Conservation (phyloP, 2,329 filamentous ascomycete species). For the Dactylellina haptotyla region DNA sequence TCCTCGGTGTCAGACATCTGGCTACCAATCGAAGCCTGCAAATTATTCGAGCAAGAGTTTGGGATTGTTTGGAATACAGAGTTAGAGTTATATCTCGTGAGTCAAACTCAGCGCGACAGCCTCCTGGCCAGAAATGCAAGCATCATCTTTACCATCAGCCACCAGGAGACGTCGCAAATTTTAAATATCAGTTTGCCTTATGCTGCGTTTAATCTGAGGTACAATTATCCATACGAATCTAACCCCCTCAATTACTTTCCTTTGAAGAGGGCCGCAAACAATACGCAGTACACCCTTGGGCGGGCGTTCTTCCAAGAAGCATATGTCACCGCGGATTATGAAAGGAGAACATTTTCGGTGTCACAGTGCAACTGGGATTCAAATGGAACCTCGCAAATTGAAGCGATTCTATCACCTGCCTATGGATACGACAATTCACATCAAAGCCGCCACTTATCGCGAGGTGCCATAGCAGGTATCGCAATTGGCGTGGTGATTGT, state of each 20-base stretch:
- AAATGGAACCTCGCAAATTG: not conserved
- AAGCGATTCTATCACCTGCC: not conserved
- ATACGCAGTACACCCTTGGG: conserved; percentile 61
- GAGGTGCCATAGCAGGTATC: conserved; percentile 16
- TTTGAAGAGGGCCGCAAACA: conserved; percentile 60
- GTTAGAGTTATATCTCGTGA: conserved; percentile 61
- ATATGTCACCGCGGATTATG: conserved; percentile 61
- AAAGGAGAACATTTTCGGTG: conserved; percentile 60
- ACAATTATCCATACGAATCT: conserved; percentile 60
- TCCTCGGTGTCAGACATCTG: conserved; percentile 62
- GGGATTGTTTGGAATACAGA: conserved; percentile 60
- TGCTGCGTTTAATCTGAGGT: conserved; percentile 61
- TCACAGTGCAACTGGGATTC: conserved; percentile 56
- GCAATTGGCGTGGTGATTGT: conserved; percentile 8
- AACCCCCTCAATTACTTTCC: conserved; percentile 61
- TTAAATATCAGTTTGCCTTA: conserved; percentile 62
- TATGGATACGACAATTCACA: not conserved
- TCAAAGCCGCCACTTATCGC: not conserved
- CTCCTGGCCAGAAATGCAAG: conserved; percentile 46
- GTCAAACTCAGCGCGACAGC: conserved; percentile 54
- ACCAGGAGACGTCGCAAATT: conserved; percentile 54
- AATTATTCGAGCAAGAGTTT: conserved; percentile 61
- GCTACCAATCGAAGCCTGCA: conserved; percentile 61
- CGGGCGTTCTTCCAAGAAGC: conserved; percentile 63
- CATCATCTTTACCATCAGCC: conserved; percentile 58